Percentiles rank a stretch among this genome's conserved stretches.
These are phyloP conservation scores for Rhizopogon roseolus DNA, from an alignment of 768 basidiomycete genomes.

Conservation along the genomic window DNA sequence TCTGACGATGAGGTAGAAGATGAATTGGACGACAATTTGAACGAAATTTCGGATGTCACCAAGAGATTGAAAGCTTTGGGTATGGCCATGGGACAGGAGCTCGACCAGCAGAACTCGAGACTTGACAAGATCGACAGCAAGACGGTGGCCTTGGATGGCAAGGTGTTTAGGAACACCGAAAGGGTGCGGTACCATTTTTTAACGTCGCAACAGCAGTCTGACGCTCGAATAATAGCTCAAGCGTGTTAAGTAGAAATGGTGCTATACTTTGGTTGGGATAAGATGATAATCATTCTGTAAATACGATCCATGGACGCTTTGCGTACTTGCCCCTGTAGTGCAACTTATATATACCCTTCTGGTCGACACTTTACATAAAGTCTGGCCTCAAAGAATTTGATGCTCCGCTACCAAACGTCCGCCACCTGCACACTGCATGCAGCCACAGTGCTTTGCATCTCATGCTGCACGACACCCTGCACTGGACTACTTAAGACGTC, in stretches of 20 bases:
- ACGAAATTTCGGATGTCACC: conserved; percentile 76
- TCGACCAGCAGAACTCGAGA: conserved; percentile 80
- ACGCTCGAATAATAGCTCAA: conserved; percentile 42
- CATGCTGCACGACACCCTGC: not conserved
- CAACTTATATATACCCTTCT: not conserved
- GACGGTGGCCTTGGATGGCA: conserved; percentile 68
- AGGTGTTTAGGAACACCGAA: conserved; percentile 78
- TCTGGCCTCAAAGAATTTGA: not conserved
- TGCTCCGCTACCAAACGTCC: not conserved
- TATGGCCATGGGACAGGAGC: conserved; percentile 80
- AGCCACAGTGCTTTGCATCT: not conserved
- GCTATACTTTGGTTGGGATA: no score
- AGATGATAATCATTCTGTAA: not conserved
- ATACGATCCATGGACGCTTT: not conserved
- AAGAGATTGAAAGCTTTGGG: conserved; percentile 77
- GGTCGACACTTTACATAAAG: not conserved
- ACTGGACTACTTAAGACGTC: not conserved
- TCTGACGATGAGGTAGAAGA: conserved; percentile 95
- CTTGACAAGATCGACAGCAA: conserved; percentile 77
- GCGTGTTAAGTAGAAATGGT: conserved; percentile 43
- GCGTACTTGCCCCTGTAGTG: not conserved
- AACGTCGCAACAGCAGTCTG: conserved; percentile 3
- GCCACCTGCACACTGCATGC: not conserved
- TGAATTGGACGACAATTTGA: conserved; percentile 87
- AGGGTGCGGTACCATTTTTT: conserved; percentile 43